phyloP scores from a whole-genome alignment of 306 rosid genomes.

The Dryas drummondii region DNA sequence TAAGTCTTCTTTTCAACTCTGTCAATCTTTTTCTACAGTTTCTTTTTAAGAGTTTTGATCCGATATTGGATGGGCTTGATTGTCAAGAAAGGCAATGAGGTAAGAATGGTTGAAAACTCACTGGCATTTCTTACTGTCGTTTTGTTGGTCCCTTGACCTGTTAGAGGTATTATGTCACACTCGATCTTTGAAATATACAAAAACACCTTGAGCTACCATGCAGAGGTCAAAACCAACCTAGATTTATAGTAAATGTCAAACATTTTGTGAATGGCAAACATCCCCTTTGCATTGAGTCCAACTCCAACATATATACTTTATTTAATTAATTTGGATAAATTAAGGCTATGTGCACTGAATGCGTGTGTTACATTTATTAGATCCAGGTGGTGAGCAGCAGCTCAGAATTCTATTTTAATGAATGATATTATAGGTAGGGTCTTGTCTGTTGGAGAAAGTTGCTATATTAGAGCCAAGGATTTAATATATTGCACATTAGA shows the following conservation, averaged over 20 bases:
- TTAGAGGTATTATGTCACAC: slow-evolving; percentile 35
- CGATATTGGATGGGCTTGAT: slow-evolving; percentile 3
- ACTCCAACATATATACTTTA: not conserved
- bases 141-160: slow-evolving; percentile 36
- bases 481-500: no score
- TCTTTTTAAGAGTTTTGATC: not conserved
- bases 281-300: not conserved
- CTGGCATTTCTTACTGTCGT: slow-evolving; percentile 34
- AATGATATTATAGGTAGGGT: not conserved
- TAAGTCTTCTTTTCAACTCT: not conserved
- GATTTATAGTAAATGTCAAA: slow-evolving; percentile 44
- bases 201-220: slow-evolving; percentile 38
- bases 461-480: no score
- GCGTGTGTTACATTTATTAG: not conserved
- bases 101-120: slow-evolving; percentile 45
- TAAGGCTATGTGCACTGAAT: not conserved
- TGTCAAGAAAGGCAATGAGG: slow-evolving; percentile 41
- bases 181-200: slow-evolving; percentile 15
- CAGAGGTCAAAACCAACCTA: slow-evolving; percentile 50
- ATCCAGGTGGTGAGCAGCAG: not conserved
- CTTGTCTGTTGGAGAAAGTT: no score
- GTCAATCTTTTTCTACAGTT: slow-evolving; percentile 1
- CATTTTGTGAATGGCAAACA: slow-evolving; percentile 7
- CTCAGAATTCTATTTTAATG: not conserved
- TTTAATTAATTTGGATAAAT: not conserved